Conservation (phyloP, 2,329 filamentous ascomycete species). For the Diaporthe sp. region DNA sequence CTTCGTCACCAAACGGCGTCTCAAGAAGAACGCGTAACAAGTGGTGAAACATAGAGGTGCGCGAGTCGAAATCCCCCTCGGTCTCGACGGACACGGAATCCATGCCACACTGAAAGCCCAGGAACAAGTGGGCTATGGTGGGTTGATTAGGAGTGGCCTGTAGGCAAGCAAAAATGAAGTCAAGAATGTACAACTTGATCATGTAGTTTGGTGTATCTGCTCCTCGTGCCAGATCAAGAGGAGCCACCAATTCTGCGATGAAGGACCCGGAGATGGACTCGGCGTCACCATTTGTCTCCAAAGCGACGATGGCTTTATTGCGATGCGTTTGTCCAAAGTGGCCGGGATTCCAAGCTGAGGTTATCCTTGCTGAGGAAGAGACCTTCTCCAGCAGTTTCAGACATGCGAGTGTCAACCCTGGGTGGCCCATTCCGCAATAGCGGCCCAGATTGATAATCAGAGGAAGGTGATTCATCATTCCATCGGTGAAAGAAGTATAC, state of each 20-base stretch:
- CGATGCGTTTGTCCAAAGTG: conserved; percentile 73
- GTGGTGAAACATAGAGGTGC: conserved; percentile 85
- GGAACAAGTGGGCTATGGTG: conserved; percentile 89
- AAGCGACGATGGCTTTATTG: conserved; percentile 89
- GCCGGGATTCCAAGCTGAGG: conserved; percentile 76
- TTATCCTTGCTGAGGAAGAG: conserved; percentile 85
- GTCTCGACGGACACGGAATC: conserved; percentile 77
- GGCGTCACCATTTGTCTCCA: conserved; percentile 85
- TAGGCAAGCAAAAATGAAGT: conserved; percentile 87
- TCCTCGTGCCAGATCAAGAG: conserved; percentile 81
- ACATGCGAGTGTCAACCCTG: conserved; percentile 83
- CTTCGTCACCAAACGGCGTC: conserved; percentile 75
- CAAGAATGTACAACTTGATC: conserved; percentile 86
- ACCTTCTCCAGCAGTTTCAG: conserved; percentile 88
- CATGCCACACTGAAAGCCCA: conserved; percentile 87
- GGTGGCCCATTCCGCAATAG: conserved; percentile 88
- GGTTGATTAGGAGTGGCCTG: conserved; percentile 81
- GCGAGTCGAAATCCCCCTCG: conserved; percentile 78
- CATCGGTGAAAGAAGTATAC: conserved; percentile 93
- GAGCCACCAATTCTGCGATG: conserved; percentile 75
- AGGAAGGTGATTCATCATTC: conserved; percentile 83
- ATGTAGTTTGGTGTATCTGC: conserved; percentile 80
- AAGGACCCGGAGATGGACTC: conserved; percentile 84
- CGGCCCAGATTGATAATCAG: conserved; percentile 87
- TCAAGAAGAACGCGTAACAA: conserved; percentile 80